Percentiles rank a stretch among this genome's conserved stretches.
Conservation (phyloP, 495 filamentous ascomycete genomes). For the Evernia prunastri region DNA sequence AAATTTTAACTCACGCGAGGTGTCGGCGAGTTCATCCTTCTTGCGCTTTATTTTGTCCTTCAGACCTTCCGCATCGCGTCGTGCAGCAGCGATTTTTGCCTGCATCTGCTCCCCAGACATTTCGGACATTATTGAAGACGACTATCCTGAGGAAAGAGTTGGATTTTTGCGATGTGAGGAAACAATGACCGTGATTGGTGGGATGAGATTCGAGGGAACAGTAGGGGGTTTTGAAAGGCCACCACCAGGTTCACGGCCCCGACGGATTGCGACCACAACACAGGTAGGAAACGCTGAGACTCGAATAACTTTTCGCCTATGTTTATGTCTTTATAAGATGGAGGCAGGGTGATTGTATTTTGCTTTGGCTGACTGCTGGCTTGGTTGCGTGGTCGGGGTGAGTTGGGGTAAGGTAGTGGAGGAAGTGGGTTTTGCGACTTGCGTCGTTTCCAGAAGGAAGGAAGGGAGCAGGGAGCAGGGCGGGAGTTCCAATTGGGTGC, state of each 20-base stretch:
- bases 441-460: constrained; percentile 6
- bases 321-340: neutral
- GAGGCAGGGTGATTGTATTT: neutral
- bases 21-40: constrained; percentile 98
- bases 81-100: constrained; percentile 87
- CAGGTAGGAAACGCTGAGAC: neutral
- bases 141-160: constrained; percentile 2
- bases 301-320: neutral
- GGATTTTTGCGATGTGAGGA: neutral
- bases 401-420: neutral
- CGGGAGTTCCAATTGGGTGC: constrained; percentile 5
- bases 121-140: constrained; percentile 42
- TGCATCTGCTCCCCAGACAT: constrained; percentile 70
- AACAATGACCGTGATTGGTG: constrained; percentile 6
- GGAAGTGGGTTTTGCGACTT: constrained; percentile 6
- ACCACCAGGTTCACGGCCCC: constrained; percentile 10
- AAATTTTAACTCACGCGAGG: constrained; percentile 67
- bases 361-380: neutral
- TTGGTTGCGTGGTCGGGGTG: neutral
- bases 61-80: constrained; percentile 93
- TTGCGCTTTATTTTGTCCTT: constrained; percentile 99
- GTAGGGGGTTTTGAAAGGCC: constrained; percentile 12
- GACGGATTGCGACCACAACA: constrained; percentile 6
- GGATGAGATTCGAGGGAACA: constrained; percentile 6
- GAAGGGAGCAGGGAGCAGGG: constrained; percentile 1